A percentile compares a stretch with the other conserved stretches of the same genome.
Evolutionary conservation across 768 basidiomycete species (phyloP).

Genomic region (Amanita subjunquillea): DNA sequence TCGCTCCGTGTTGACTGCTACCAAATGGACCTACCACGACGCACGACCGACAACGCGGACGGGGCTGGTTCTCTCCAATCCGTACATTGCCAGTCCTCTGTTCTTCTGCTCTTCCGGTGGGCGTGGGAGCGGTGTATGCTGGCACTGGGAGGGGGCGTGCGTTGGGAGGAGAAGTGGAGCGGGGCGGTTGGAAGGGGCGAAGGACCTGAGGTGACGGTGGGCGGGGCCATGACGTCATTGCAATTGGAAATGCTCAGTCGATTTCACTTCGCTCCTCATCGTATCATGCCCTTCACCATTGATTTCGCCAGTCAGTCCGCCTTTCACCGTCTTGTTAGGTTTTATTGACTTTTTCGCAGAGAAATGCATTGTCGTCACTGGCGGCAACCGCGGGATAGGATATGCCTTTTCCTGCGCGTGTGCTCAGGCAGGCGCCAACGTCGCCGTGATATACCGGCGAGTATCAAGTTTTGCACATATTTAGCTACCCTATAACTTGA

Average conservation of each 20-base stretch:
- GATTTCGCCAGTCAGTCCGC: constrained; percentile 1
- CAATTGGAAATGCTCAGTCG: too few species aligned
- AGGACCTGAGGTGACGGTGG: constrained; percentile 63
- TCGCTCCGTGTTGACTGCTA: constrained; percentile 30
- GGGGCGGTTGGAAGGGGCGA: constrained; percentile 14
- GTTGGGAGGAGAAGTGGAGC: too few species aligned
- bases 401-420: constrained; percentile 41
- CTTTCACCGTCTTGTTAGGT: too few species aligned
- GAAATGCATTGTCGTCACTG: constrained; percentile 47
- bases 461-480: background rate
- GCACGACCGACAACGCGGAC: constrained; percentile 25
- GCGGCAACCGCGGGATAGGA: constrained; percentile 56
- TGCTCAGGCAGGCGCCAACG: constrained; percentile 43
- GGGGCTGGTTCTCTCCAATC: constrained; percentile 51
- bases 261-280: background rate
- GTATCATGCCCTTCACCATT: constrained; percentile 3
- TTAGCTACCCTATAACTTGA: background rate
- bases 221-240: constrained; percentile 12
- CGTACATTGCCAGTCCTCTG: constrained; percentile 61
- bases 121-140: constrained; percentile 57
- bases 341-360: constrained; percentile 13
- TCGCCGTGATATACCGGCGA: constrained; percentile 54
- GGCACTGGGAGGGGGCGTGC: constrained; percentile 32
- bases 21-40: constrained; percentile 19
- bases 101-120: constrained; percentile 49